phyloP scores from a whole-genome alignment of 257 asterid genomes.

The Solanum paucissectum region DNA sequence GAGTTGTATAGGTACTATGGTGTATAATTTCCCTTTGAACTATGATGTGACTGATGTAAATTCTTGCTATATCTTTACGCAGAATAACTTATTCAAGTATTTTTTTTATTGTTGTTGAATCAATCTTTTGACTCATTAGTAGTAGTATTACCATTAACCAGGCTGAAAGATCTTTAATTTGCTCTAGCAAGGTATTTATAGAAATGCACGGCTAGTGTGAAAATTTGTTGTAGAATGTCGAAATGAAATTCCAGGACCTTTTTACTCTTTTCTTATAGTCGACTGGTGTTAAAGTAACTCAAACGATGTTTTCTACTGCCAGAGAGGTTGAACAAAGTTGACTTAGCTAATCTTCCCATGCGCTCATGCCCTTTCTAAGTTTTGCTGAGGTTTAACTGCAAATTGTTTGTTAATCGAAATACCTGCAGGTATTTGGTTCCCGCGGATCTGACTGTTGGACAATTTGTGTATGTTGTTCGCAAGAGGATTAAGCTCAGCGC shows the following conservation, averaged over 20 bases:
- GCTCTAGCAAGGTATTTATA: neutral
- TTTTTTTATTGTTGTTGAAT: neutral
- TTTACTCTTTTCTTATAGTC: neutral
- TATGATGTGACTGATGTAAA: neutral
- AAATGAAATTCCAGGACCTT: neutral
- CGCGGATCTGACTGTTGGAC: constrained; percentile 96
- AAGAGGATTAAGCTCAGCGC: constrained; percentile 97
- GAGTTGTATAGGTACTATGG: no score
- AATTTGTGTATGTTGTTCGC: constrained; percentile 94
- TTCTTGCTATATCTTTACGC: neutral
- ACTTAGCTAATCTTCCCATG: neutral
- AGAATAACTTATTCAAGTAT: neutral
- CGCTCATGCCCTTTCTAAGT: neutral
- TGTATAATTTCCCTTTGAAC: no score
- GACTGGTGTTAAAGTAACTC: neutral
- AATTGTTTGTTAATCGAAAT: neutral
- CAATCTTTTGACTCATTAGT: neutral
- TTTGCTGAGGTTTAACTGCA: neutral
- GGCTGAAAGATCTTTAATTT: neutral
- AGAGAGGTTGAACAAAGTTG: neutral
- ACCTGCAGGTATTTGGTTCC: constrained; percentile 83
- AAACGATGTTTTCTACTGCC: neutral
- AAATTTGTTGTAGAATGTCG: neutral
- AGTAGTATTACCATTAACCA: neutral
- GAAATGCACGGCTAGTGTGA: neutral